Base-by-base conservation (phyloP, 768 basidiomycete genomes). In the Naganishia kalamii region DNA sequence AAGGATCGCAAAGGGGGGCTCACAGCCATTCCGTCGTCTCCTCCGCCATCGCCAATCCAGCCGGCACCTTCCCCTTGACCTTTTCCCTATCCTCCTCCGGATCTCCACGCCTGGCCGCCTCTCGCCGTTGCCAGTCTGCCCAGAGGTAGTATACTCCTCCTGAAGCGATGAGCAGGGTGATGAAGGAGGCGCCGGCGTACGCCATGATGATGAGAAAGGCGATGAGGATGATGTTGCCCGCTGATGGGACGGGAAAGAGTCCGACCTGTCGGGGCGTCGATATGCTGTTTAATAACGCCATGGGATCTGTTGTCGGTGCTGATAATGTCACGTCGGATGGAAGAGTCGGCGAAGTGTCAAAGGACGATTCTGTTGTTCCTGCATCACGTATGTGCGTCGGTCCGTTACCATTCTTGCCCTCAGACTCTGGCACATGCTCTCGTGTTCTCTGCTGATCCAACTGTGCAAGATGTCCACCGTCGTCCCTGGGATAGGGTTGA, bases 171-270 rank as follows among this genome's bases (percentile, higher is more conserved):
- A 59, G 7, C 4, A 71, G 33, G n/a, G 52, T 43, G 44, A 71
- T 17, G 51, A 65, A 57, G 46, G 46, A 44, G 17, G 67, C 33
- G 5, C 66, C 61, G 7, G 61, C 37, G 63, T 69, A 68, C 23
- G 68, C 68, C 5, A 71, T 63, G 19, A 63, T n/a, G 54, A 69
- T 33, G 15, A 69, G 70, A 15, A 68, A 27, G n/a, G 63, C 27
- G 21, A 65, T 46, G 57, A 71, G 54, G 13, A 61, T 15, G 19
- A 54, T n/a, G 35, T 35, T 35, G 17, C 54, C 54, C 10, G 50
- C n/a, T 7, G 63, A 57, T 2, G 62, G 67, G 13, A 65, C 23
- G 10, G 62, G 63, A 32, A 59, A 57, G 30, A 48, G 19, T n/a
- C 37, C 21, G 6, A 23, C 23, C 11, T 23, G 37, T 1, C 27